These are phyloP conservation scores for Epithele typhae DNA, from an alignment of 768 basidiomycete species.

Conservation along the genomic window DNA sequence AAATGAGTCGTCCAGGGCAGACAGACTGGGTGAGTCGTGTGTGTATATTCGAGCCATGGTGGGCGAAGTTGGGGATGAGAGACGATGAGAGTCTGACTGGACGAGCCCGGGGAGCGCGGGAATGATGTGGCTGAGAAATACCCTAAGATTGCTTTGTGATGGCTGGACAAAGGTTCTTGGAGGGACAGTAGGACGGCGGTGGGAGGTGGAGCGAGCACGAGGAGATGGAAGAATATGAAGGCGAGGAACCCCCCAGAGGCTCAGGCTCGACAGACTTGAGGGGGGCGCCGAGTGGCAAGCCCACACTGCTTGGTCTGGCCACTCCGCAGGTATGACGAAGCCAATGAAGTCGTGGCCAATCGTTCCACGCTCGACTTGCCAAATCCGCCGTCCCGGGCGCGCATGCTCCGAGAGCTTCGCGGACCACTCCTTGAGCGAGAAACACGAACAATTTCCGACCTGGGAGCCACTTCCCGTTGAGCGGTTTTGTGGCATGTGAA, in stretches of 20 bases:
- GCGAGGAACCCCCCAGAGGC: too few species aligned
- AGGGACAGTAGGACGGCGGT: too few species aligned
- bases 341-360: slow-evolving; percentile 5
- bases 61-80: slow-evolving; percentile 3
- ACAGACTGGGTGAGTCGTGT: slow-evolving; percentile 2
- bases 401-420: too few species aligned
- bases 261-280: too few species aligned
- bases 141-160: slow-evolving; percentile 14
- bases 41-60: slow-evolving; percentile 11
- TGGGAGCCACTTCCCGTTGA: too few species aligned
- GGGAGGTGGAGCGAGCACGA: neutral
- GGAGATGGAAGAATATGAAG: neutral
- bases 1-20: slow-evolving; percentile 1
- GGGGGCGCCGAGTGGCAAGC: too few species aligned
- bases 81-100: too few species aligned
- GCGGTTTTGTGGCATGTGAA: too few species aligned
- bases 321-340: slow-evolving; percentile 8
- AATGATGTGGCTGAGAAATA: too few species aligned
- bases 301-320: slow-evolving; percentile 1
- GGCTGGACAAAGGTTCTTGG: slow-evolving; percentile 9
- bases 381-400: too few species aligned
- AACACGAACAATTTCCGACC: neutral
- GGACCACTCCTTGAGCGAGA: too few species aligned
- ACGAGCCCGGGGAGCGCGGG: too few species aligned
- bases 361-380: neutral